These are phyloP conservation scores for Lablab purpureus DNA, from an alignment of 306 rosid species.

Conservation along the genomic window DNA sequence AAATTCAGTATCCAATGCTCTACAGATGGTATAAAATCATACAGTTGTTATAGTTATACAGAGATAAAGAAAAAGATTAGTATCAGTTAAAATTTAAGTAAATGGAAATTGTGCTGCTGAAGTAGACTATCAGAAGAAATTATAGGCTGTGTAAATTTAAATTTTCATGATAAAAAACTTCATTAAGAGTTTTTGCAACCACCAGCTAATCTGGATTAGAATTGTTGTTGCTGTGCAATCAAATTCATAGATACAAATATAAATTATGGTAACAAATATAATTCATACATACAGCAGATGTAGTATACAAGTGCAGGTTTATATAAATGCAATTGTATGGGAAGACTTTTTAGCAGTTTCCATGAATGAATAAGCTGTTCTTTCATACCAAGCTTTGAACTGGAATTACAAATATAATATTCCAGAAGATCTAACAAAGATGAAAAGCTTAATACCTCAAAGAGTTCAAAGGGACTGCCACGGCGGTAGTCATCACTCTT, in stretches of 20 bases:
- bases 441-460: constrained; percentile 69
- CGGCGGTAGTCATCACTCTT: constrained; percentile 82
- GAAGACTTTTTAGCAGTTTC: constrained; percentile 13
- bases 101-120: background rate
- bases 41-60: background rate
- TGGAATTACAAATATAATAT: constrained; percentile 1
- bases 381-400: constrained; percentile 33
- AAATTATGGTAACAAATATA: constrained; percentile 26
- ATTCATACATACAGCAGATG: constrained; percentile 15
- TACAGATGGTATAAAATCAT: background rate
- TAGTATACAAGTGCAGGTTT: background rate
- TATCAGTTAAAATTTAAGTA: background rate
- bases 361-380: background rate
- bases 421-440: background rate
- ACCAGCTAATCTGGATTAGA: constrained; percentile 5
- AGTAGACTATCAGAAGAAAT: constrained; percentile 1
- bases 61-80: background rate
- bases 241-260: too few relatives aligned
- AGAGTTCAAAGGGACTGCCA: constrained; percentile 90
- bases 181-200: constrained; percentile 11
- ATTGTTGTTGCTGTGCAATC: background rate
- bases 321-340: background rate
- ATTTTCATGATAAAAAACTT: background rate
- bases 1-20: constrained; percentile 28
- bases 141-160: background rate